A percentile compares a stretch with the other conserved stretches of the same genome.
These are phyloP conservation scores for Gossypium davidsonii DNA, from an alignment of 441 rosid genomes.

Conservation along the genomic window DNA sequence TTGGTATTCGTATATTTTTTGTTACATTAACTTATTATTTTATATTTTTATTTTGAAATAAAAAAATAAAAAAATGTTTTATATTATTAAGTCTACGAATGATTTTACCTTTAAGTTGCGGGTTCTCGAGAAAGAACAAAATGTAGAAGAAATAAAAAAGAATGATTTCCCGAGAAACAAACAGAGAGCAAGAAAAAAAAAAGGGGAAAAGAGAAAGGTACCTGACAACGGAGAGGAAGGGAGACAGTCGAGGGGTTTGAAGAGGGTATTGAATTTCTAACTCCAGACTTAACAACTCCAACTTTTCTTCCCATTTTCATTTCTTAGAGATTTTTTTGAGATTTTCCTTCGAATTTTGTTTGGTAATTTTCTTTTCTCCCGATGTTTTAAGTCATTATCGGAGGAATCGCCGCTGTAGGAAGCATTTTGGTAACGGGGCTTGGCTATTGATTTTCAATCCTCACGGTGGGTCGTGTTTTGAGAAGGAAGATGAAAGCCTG, in stretches of 20 bases:
- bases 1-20: too few species aligned
- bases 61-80: too few species aligned
- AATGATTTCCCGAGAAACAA: conserved; percentile 1
- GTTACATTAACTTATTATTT: too few species aligned
- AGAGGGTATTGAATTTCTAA: neutral
- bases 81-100: too few species aligned
- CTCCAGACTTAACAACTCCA: conserved; percentile 8
- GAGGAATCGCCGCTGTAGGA: neutral
- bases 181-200: conserved; percentile 8
- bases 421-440: neutral
- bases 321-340: neutral
- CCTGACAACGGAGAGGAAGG: neutral
- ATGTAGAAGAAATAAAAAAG: too few species aligned
- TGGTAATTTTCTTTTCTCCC: neutral
- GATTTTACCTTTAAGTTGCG: too few species aligned
- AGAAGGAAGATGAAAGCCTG: too few species aligned
- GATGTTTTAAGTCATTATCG: neutral
- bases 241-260: conserved; percentile 6
- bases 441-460: neutral
- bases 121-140: too few species aligned
- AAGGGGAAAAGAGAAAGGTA: neutral
- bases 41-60: too few species aligned
- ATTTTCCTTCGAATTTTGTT: too few species aligned
- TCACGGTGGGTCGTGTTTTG: neutral
- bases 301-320: conserved; percentile 19